phyloP scores from a whole-genome alignment of 1,284 basidiomycete genomes.

The Trichosporon asahii region DNA sequence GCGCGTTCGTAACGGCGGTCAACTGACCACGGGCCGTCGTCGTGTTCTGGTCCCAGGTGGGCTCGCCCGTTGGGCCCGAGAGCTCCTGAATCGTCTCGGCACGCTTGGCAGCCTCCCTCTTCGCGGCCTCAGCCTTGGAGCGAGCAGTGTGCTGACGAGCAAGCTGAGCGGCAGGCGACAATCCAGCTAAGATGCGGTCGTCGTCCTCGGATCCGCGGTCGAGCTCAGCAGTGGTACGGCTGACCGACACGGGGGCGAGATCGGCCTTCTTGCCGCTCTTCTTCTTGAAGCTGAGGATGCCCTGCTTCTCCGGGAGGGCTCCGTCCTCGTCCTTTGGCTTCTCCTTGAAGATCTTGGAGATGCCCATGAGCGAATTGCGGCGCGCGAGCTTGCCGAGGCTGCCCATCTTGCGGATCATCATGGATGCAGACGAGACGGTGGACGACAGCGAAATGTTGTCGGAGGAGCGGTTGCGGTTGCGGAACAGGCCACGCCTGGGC shows the following conservation, averaged over 20 bases:
- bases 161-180: constrained; percentile 88
- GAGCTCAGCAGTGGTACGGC: constrained; percentile 79
- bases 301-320: constrained; percentile 49
- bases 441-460: constrained; percentile 96
- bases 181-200: constrained; percentile 63
- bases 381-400: constrained; percentile 87
- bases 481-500: constrained; percentile 59
- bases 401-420: constrained; percentile 97
- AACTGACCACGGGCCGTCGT: constrained; percentile 35
- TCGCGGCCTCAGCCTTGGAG: constrained; percentile 66
- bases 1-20: neutral
- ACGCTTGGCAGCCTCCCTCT: constrained; percentile 33
- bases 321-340: constrained; percentile 64
- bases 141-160: constrained; percentile 75
- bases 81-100: constrained; percentile 13
- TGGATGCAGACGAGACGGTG: constrained; percentile 91
- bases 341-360: constrained; percentile 92
- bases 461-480: constrained; percentile 86
- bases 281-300: constrained; percentile 47
- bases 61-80: constrained; percentile 27
- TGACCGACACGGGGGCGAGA: constrained; percentile 70
- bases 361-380: constrained; percentile 79
- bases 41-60: constrained; percentile 76
- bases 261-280: constrained; percentile 53
- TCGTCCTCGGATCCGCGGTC: constrained; percentile 58